Percentiles rank a stretch among this genome's conserved stretches.
These are phyloP conservation scores for Taxillus chinensis DNA, from an alignment of 164 flowering plant genomes.

Conservation along the genomic window DNA sequence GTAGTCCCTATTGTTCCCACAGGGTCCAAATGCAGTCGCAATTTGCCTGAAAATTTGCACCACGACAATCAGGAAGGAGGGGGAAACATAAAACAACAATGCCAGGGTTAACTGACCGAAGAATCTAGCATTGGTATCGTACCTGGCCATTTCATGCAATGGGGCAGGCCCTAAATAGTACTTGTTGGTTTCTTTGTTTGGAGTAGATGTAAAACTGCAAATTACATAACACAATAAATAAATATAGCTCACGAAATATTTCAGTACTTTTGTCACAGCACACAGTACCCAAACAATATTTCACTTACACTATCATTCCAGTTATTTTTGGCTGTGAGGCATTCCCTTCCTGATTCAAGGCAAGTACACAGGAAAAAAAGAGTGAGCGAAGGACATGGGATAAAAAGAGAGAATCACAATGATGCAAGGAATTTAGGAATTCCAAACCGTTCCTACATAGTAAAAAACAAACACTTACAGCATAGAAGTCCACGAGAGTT, in stretches of 20 bases:
- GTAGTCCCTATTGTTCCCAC: slow-evolving; percentile 93
- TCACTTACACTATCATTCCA: slow-evolving; percentile 78
- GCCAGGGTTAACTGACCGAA: too few relatives aligned
- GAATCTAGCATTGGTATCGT: neutral
- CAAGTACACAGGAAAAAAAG: neutral
- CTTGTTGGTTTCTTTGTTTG: slow-evolving; percentile 67
- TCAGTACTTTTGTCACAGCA: too few relatives aligned
- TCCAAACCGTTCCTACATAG: neutral
- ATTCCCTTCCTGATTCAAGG: slow-evolving; percentile 53
- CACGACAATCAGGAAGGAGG: too few relatives aligned
- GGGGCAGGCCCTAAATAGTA: slow-evolving; percentile 97
- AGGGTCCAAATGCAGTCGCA: slow-evolving; percentile 88
- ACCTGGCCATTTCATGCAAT: slow-evolving; percentile 89
- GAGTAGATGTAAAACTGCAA: slow-evolving; percentile 92
- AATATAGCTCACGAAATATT: too few relatives aligned
- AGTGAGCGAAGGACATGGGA: neutral
- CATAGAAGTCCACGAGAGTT: slow-evolving; percentile 69
- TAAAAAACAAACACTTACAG: slow-evolving; percentile 28
- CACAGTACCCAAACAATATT: too few relatives aligned
- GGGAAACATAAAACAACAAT: too few relatives aligned
- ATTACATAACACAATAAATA: neutral
- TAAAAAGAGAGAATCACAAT: neutral
- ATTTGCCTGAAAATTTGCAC: slow-evolving; percentile 54
- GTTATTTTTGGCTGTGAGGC: slow-evolving; percentile 40
- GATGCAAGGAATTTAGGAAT: neutral